A percentile compares a stretch with the other conserved stretches of the same genome.
phyloP scores from a whole-genome alignment of 352 stramenopile genomes.

The Saprolegnia diclina region DNA sequence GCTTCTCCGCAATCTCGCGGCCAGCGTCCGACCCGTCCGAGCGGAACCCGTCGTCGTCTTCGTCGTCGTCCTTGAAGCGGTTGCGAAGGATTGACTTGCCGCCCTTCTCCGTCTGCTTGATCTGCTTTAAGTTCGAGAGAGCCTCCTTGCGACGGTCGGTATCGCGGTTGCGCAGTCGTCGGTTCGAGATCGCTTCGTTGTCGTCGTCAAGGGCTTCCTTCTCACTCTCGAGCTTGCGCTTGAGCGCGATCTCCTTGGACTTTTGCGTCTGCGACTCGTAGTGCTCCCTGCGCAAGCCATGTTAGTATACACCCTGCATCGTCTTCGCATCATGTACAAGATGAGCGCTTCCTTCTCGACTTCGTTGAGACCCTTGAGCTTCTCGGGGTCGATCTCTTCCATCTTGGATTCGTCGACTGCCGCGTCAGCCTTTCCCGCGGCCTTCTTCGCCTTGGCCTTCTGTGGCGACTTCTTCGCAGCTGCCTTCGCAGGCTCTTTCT shows the following conservation, averaged over 20 bases:
- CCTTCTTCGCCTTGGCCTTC: conserved; percentile 29
- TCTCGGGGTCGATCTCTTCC: conserved; percentile 29
- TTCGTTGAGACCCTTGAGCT: conserved; percentile 59
- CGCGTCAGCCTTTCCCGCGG: conserved; percentile 32
- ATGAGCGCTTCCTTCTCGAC: conserved; percentile 84
- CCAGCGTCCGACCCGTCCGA: conserved; percentile 27
- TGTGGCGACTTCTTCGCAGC: conserved; percentile 29
- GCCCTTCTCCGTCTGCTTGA: conserved; percentile 50
- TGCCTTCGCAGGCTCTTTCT: conserved; percentile 34
- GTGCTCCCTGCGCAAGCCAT: conserved; percentile 43
- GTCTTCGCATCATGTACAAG: conserved; percentile 35
- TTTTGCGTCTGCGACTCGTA: conserved; percentile 79
- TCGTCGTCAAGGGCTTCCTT: conserved; percentile 44
- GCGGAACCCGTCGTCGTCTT: conserved; percentile 31
- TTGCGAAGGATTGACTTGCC: conserved; percentile 78
- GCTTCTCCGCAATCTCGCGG: conserved; percentile 66
- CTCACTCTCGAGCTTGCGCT: conserved; percentile 60
- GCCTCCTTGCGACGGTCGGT: conserved; percentile 74
- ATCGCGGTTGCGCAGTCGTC: conserved; percentile 47
- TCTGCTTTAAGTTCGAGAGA: conserved; percentile 68
- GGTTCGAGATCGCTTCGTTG: conserved; percentile 38
- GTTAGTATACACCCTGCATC: background rate
- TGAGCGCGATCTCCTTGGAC: conserved; percentile 76
- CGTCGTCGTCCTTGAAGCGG: conserved; percentile 50
- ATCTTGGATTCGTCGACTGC: conserved; percentile 31